These are phyloP conservation scores for Trichomonascaceae sp. DNA, from an alignment of 1,139 yeast species.

Conservation along the genomic window DNA sequence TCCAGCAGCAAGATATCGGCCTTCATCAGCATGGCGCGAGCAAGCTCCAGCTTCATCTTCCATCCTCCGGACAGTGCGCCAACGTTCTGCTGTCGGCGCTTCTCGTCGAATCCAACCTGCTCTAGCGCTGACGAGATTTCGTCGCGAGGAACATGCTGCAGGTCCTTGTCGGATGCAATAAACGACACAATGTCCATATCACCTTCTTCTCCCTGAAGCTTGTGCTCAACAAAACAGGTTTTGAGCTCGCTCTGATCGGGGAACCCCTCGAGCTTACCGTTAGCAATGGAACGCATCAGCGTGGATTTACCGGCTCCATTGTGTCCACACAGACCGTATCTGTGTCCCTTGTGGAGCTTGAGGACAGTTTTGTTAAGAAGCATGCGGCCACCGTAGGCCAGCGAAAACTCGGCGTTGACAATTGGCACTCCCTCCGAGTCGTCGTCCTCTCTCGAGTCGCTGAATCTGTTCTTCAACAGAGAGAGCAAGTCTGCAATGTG, in stretches of 20 bases:
- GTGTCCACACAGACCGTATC: constrained; percentile 96
- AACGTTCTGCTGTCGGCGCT: constrained; percentile 76
- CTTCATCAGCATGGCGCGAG: constrained; percentile 96
- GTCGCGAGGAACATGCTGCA: constrained; percentile 43
- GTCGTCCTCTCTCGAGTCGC: constrained; percentile 40
- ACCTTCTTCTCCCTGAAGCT: constrained; percentile 89
- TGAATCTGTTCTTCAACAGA: constrained; percentile 51
- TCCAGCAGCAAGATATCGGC: constrained; percentile 91
- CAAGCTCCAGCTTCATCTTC: constrained; percentile 97
- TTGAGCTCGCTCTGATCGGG: constrained; percentile 78
- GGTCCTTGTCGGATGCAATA: constrained; percentile 84
- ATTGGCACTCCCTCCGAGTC: constrained; percentile 71
- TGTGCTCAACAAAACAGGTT: constrained; percentile 96
- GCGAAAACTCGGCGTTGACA: constrained; percentile 87
- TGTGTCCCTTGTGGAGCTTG: constrained; percentile 82
- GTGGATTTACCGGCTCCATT: constrained; percentile 99
- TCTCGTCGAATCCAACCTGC: constrained; percentile 84
- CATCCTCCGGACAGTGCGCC: constrained; percentile 97
- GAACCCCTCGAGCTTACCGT: constrained; percentile 96
- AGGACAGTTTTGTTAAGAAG: constrained; percentile 81
- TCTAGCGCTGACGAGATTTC: constrained; percentile 67
- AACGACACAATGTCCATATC: constrained; percentile 78
- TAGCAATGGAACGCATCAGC: constrained; percentile 90
- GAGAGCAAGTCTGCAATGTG: constrained; percentile 7
- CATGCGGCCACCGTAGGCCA: constrained; percentile 98